Evolutionary conservation across 441 rosid species (phyloP), one percentile per base, ranked within the genome.

Genomic region (Euphorbia schlechtendalii): DNA sequence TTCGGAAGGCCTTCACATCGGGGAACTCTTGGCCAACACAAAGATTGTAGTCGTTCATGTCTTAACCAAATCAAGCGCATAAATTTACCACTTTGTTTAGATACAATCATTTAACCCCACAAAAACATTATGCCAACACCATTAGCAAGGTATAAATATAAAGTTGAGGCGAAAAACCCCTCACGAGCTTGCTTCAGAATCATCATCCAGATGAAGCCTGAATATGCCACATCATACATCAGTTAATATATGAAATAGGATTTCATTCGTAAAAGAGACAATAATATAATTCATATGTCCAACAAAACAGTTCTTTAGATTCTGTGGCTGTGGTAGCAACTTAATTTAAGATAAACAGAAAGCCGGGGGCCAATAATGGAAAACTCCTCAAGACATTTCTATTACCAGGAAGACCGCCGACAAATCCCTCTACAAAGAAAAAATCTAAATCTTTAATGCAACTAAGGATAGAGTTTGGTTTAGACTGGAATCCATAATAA

Each of bases 1-100:
- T 85, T 32, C 88, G 74, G 65, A 80, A 80, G 38, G 84, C 81
- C 80, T 80, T 83, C 66, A 85, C 85, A 74, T 81, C 82, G 30
- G 82, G 78, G 67, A 85, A 83, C 76, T 80, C 86, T 72, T 83
- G 83, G 45, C 84, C 86, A 68, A 85, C 83, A 18, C 56, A 55
- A 43, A 83, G 78, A 68, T 54, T 56, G 48, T 72, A 73, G 63
- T 69, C 80, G 43, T 73, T 81, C 87, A 81, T 82, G 51, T 27
- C 48, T 36, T 52, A 64, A 41, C 56, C 53, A 63, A 69, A 14
- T 55, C 41, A 69, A 65, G 69, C 34, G 72, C 63, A 72, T 32
- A 65, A 67, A 30, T 32, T 62, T 52, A 68, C 46, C 61, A 15
- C 46, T 63, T 58, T 59, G 24, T 69, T 51, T 11, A 60, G 54